Evolutionary conservation across 306 rosid species (phyloP), one percentile per base, ranked within the genome.

Genomic region (Glycyrrhiza uralensis): DNA sequence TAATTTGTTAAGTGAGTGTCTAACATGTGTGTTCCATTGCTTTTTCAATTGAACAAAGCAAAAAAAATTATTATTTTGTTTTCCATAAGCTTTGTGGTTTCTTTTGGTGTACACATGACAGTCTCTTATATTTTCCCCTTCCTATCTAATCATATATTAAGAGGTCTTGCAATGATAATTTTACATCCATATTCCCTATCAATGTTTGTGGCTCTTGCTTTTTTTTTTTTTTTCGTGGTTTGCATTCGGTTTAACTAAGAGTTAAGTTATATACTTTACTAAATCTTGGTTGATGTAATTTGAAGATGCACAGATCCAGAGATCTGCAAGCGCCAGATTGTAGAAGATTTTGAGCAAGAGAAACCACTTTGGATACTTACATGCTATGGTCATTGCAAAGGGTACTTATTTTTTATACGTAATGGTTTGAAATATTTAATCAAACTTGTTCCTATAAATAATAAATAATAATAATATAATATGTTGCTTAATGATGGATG

Each of bases 281-380:
- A 19, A 60, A 51, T 76, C 18, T 74, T 78, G 69, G 66, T 64
- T 69, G 57, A 41, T 76, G 55, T 76, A 61, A 65, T 59, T n/a
- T 85, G 81, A 75, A 90, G 98, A 80, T 94, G 98, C 86, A 86
- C 91, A 33, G 94, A 89, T 87, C 92, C 87, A 11, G 96, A 89
- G 74, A 46, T 55, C 59, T 94, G 98, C 87, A 91, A 81, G 78
- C 89, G 82, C 78, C 84, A 77, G 76, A 85, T 91, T 38, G 88
- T 58, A 42, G 91, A 87, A 56, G 97, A 94, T 85, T 89, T 89
- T 65, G 72, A 86, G 76, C 71, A 72, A 2, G 98, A 91, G 87
- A 87, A 80, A 64, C 97, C 98, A 10, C 79, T 91, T 54, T 94
- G 98, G 98, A 86, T 80, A 75, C 91, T 94, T 68, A 89, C 97